Base-by-base conservation (phyloP, 805 yeast genomes). In the Metschnikowia chrysomelidarum region DNA sequence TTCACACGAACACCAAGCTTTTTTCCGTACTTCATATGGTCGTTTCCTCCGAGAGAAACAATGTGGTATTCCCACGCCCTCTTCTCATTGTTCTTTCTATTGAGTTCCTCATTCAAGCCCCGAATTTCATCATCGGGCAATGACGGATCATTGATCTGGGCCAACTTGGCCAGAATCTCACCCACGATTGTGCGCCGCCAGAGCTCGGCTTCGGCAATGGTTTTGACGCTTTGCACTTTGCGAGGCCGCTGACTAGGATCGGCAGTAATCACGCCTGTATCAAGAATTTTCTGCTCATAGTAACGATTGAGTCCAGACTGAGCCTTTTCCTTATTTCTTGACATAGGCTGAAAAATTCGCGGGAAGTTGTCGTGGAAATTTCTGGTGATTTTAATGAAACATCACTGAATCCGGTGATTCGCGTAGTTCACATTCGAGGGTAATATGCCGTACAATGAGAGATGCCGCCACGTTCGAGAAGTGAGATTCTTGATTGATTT, bases 11-110 rank as follows among this genome's bases (percentile, higher is more conserved):
- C 23, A 7, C 63, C 62, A 17, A 36, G 20, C 25, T 53, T 50
- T 16, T 52, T 47, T 13, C 57, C 58, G 36, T 47, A 49, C 28
- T 44, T 56, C 13, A 75, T 51, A 50, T 79, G 78, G 53, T 84
- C 82, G 2, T 85, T 79, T 0, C 96, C 95, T 1, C 91, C 91
- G 1, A 87, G 61, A 7, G 75, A 69, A 34, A 68, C 67, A 27
- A 88, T 80, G 38, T 79, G 83, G 42, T 78, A 62, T 44, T 88
- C 96, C 95, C 95, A 89, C 0, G 82, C 76, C 24, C 73, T 57
- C 43, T 78, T 78, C 56, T 88, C 95, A 20, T 71, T 66, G 57
- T 82, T 64, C 9, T 84, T 60, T 35, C 73, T 74, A 51, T 87
- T 87, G 36, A 87, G 57, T 29, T 75, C 75, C 46, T 86, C 95